These are phyloP conservation scores for Kalanchoe fedtschenkoi DNA, from an alignment of 164 flowering plant genomes.

Conservation along the genomic window DNA sequence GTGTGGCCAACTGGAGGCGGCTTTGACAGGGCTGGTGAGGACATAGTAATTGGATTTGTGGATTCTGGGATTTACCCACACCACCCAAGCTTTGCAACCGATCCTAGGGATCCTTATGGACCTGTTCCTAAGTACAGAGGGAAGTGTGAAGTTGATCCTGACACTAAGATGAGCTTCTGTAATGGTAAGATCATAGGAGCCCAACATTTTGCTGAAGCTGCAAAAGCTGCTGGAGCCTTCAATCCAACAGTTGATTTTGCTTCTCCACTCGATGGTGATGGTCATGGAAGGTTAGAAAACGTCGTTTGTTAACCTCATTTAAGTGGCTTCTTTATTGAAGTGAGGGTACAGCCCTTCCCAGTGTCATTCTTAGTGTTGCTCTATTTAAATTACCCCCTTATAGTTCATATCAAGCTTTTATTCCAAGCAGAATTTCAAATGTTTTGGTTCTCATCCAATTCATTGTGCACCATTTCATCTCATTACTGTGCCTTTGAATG, in stretches of 20 bases:
- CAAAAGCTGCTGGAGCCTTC: slow-evolving; percentile 85
- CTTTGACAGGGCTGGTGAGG: slow-evolving; percentile 85
- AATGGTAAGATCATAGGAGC: slow-evolving; percentile 98
- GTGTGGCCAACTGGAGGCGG: slow-evolving; percentile 99
- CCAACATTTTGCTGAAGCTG: slow-evolving; percentile 95
- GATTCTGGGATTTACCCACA: slow-evolving; percentile 92
- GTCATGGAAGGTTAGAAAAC: slow-evolving; percentile 86
- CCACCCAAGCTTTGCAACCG: slow-evolving; percentile 79
- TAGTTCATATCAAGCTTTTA: not conserved
- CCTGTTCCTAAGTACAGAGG: slow-evolving; percentile 78
- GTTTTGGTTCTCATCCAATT: not conserved
- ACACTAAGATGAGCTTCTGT: slow-evolving; percentile 59
- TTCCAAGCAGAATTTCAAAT: not conserved
- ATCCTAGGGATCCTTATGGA: slow-evolving; percentile 62
- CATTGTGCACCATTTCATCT: no score
- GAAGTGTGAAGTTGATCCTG: slow-evolving; percentile 84
- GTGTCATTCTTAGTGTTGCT: not conserved
- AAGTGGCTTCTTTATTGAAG: not conserved
- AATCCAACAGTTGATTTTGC: slow-evolving; percentile 76
- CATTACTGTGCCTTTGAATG: not conserved
- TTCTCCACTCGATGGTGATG: slow-evolving; percentile 98
- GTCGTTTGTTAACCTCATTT: not conserved
- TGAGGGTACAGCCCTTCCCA: no score
- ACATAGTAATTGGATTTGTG: slow-evolving; percentile 86
- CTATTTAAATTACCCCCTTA: not conserved